phyloP scores from a whole-genome alignment of 257 asterid genomes.

The Solanum chaucha region DNA sequence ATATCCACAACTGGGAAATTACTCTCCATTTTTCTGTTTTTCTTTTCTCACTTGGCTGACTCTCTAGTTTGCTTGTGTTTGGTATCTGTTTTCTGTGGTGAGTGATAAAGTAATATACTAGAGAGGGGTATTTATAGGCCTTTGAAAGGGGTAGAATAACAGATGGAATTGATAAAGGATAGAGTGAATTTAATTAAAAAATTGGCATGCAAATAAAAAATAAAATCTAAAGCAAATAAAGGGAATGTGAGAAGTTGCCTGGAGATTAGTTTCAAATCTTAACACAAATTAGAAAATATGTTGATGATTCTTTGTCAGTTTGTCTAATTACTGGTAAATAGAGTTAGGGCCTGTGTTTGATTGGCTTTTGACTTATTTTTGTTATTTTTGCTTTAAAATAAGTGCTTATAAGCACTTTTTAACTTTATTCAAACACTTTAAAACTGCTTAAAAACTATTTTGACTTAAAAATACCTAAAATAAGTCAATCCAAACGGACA shows the following conservation, averaged over 20 bases:
- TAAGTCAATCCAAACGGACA: too few relatives aligned
- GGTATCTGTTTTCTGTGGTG: neutral
- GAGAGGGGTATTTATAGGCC: constrained; percentile 40
- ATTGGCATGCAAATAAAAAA: neutral
- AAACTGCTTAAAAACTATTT: too few relatives aligned
- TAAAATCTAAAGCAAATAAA: neutral
- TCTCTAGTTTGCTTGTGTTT: neutral
- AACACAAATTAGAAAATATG: neutral
- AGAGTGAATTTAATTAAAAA: neutral
- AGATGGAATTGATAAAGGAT: neutral
- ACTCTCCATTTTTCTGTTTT: constrained; percentile 20
- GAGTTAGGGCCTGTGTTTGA: neutral
- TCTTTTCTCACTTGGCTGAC: neutral
- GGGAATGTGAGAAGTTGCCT: neutral
- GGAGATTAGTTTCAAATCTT: neutral
- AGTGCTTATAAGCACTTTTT: too few relatives aligned
- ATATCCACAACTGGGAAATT: constrained; percentile 46
- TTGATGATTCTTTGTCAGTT: neutral
- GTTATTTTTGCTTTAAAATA: too few relatives aligned
- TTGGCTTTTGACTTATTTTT: too few relatives aligned
- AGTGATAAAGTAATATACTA: neutral
- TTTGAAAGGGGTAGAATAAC: neutral
- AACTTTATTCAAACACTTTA: too few relatives aligned
- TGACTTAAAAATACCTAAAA: too few relatives aligned
- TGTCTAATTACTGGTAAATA: neutral